Percentiles rank a stretch among this genome's conserved stretches.
These are phyloP conservation scores for Yamadazyma endophytica DNA, from an alignment of 805 yeast genomes.

Conservation along the genomic window DNA sequence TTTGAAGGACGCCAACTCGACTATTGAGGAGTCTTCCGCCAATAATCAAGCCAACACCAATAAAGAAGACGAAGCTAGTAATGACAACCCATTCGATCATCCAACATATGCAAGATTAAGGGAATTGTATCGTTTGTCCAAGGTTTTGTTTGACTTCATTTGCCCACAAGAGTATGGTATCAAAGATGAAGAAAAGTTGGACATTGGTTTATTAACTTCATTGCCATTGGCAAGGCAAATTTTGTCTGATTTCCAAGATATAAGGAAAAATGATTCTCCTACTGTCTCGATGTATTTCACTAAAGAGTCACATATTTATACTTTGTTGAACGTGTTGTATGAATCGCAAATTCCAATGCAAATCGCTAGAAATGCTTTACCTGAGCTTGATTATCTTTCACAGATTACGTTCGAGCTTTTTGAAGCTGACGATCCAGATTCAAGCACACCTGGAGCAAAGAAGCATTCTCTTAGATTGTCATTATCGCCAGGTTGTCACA, in stretches of 20 bases:
- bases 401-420: conserved; percentile 92
- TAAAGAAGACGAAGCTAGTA: conserved; percentile 6
- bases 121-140: conserved; percentile 84
- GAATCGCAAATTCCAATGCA: conserved; percentile 94
- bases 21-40: conserved; percentile 14
- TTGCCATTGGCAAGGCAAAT: conserved; percentile 90
- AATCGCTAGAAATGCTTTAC: conserved; percentile 89
- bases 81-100: conserved; percentile 59
- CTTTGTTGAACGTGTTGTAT: conserved; percentile 82
- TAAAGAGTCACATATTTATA: conserved; percentile 94
- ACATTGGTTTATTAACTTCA: conserved; percentile 91
- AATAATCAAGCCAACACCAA: conserved; percentile 15
- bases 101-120: conserved; percentile 75
- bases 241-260: conserved; percentile 70
- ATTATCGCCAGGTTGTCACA: conserved; percentile 97
- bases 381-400: conserved; percentile 92
- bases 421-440: conserved; percentile 73
- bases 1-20: conserved; percentile 38
- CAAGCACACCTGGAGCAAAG: conserved; percentile 55
- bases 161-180: conserved; percentile 99
- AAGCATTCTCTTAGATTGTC: conserved; percentile 87
- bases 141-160: conserved; percentile 91
- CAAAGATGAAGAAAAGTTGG: conserved; percentile 89
- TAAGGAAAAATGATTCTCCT: conserved; percentile 75
- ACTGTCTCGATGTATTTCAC: conserved; percentile 90